Conservation (phyloP, 768 basidiomycete species). For the Boletus rubropictus region DNA sequence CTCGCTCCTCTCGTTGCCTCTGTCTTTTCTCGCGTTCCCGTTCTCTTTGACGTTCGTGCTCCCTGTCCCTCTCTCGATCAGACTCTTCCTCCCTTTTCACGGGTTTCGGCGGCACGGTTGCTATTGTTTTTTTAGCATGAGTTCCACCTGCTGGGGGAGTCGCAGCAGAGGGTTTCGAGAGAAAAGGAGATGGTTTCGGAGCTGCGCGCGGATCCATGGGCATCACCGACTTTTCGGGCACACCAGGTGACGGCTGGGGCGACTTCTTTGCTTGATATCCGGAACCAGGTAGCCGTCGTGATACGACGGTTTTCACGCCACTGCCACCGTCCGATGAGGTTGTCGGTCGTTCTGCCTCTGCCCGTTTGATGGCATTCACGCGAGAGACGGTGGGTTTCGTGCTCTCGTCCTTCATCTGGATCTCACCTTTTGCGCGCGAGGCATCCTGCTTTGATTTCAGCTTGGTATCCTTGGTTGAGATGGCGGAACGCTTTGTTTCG, state of each 20-base stretch:
- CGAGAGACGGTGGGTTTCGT: conserved; percentile 27
- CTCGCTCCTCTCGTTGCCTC: conserved; percentile 19
- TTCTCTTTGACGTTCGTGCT: conserved; percentile 22
- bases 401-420: conserved; percentile 35
- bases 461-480: conserved; percentile 43
- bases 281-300: conserved; percentile 43
- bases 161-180: conserved; percentile 31
- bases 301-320: conserved; percentile 16
- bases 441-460: conserved; percentile 31
- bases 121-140: conserved; percentile 29
- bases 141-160: conserved; percentile 20
- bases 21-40: conserved; percentile 22
- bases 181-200: conserved; percentile 29
- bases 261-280: conserved; percentile 40
- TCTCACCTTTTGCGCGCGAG: conserved; percentile 32
- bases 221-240: conserved; percentile 21
- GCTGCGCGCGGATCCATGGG: conserved; percentile 26
- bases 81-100: conserved; percentile 26
- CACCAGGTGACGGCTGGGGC: conserved; percentile 17
- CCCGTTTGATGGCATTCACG: conserved; percentile 28
- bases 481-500: conserved; percentile 40
- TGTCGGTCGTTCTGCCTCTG: conserved; percentile 18
- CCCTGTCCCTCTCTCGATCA: conserved; percentile 23
- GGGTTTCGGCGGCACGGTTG: conserved; percentile 16
- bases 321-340: conserved; percentile 15